phyloP scores from a whole-genome alignment of 2,329 filamentous ascomycete genomes.

The Periconia macrospinosa region DNA sequence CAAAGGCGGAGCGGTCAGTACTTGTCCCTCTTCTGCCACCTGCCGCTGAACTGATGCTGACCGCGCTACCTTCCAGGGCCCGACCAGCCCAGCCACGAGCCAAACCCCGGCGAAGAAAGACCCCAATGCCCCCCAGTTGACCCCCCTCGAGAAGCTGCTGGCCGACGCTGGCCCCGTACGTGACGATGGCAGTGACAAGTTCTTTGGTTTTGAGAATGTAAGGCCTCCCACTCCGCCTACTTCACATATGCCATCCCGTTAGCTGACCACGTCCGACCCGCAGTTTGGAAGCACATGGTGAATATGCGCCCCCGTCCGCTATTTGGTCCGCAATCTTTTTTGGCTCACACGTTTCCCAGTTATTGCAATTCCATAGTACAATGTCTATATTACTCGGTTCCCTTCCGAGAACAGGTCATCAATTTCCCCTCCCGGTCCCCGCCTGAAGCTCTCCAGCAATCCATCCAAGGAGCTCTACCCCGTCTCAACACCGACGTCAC shows the following conservation, averaged over 20 bases:
- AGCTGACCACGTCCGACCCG: slow-evolving; percentile 22
- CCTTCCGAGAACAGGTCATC: slow-evolving; percentile 92
- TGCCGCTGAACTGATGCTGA: slow-evolving; percentile 19
- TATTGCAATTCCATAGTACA: slow-evolving; percentile 99
- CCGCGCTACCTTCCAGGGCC: slow-evolving; percentile 41
- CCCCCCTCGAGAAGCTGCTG: slow-evolving; percentile 73
- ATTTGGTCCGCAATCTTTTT: not conserved
- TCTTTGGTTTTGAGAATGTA: slow-evolving; percentile 98
- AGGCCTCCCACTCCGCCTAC: slow-evolving; percentile 42
- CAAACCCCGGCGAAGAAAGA: slow-evolving; percentile 61
- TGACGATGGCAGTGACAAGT: slow-evolving; percentile 92
- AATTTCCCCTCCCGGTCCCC: slow-evolving; percentile 79
- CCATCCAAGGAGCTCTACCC: slow-evolving; percentile 43
- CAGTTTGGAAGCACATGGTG: slow-evolving; percentile 99
- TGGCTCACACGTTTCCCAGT: slow-evolving; percentile 52
- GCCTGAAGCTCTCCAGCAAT: slow-evolving; percentile 66
- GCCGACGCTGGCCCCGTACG: slow-evolving; percentile 81
- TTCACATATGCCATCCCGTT: slow-evolving; percentile 8
- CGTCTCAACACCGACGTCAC: slow-evolving; percentile 44
- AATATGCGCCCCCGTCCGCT: not conserved
- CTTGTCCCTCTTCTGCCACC: slow-evolving; percentile 4
- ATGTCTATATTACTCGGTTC: slow-evolving; percentile 91
- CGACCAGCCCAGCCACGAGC: slow-evolving; percentile 50
- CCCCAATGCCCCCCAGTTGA: slow-evolving; percentile 57
- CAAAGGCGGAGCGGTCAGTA: slow-evolving; percentile 52